These are phyloP conservation scores for Kwoniella sp. DNA, from an alignment of 768 basidiomycete genomes.

Conservation along the genomic window DNA sequence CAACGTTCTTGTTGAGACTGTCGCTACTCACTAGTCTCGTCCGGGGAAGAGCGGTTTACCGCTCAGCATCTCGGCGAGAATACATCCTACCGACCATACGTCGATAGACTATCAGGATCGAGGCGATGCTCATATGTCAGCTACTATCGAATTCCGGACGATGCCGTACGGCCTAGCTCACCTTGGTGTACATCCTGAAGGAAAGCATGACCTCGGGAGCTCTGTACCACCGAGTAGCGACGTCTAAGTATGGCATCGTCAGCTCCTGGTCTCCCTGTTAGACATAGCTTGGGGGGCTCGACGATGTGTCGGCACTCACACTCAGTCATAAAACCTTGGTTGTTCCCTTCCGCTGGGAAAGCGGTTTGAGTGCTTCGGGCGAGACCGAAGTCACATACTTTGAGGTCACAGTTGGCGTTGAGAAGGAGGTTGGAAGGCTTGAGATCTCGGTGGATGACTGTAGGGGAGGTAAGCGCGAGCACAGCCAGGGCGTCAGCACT, in stretches of 20 bases:
- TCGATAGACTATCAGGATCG: slow-evolving; percentile 51
- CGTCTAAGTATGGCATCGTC: slow-evolving; percentile 59
- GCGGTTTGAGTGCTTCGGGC: slow-evolving; percentile 62
- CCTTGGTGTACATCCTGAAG: slow-evolving; percentile 97
- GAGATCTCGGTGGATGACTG: slow-evolving; percentile 64
- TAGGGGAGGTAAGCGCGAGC: background rate
- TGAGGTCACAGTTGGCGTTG: slow-evolving; percentile 59
- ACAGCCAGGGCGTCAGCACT: background rate
- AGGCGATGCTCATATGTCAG: background rate
- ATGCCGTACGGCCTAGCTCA: slow-evolving; percentile 19
- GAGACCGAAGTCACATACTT: slow-evolving; percentile 82
- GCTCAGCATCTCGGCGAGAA: slow-evolving; percentile 88
- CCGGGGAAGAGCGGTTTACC: slow-evolving; percentile 97
- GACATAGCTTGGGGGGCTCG: background rate
- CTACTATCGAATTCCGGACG: background rate
- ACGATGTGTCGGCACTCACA: slow-evolving; percentile 39
- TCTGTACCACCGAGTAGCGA: slow-evolving; percentile 97
- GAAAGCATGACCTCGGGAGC: slow-evolving; percentile 99
- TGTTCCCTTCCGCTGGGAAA: slow-evolving; percentile 28
- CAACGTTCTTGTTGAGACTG: background rate
- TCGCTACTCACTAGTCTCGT: slow-evolving; percentile 67
- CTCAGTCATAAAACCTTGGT: slow-evolving; percentile 56
- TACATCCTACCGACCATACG: slow-evolving; percentile 59
- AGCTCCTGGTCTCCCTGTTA: no score
- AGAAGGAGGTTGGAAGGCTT: slow-evolving; percentile 59